These are phyloP conservation scores for Mucor lusitanicus DNA, from an alignment of 371 early-diverging fungal genomes.

Conservation along the genomic window DNA sequence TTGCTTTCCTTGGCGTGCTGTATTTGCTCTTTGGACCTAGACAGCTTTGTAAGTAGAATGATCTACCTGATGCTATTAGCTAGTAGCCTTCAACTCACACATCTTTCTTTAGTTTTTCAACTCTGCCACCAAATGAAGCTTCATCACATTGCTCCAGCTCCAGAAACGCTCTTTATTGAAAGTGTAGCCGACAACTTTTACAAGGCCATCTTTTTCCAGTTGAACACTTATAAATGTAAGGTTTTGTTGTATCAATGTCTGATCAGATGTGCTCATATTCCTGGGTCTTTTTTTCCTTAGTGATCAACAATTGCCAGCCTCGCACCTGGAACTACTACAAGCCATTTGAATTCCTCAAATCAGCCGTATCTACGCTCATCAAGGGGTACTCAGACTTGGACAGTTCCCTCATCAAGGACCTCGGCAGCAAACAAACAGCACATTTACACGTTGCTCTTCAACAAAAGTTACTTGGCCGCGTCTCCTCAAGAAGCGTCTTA, in stretches of 20 bases:
- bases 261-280: too few relatives aligned
- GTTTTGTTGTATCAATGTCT: not conserved
- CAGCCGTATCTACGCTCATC: not conserved
- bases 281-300: not conserved
- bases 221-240: not conserved
- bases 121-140: not conserved
- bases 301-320: not conserved
- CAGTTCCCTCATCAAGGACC: not conserved
- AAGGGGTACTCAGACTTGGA: not conserved
- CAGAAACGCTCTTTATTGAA: not conserved
- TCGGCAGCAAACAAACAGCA: not conserved
- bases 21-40: not conserved
- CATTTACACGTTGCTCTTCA: not conserved
- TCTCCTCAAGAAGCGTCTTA: not conserved
- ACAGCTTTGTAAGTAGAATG: not conserved
- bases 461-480: not conserved
- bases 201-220: not conserved
- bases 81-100: too few relatives aligned
- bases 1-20: not conserved
- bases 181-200: not conserved
- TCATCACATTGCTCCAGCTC: not conserved
- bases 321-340: not conserved
- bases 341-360: not conserved
- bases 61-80: too few relatives aligned
- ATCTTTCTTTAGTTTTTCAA: not conserved